Base-by-base conservation (phyloP, 345 rosid genomes). In the Citrus reticulata region DNA sequence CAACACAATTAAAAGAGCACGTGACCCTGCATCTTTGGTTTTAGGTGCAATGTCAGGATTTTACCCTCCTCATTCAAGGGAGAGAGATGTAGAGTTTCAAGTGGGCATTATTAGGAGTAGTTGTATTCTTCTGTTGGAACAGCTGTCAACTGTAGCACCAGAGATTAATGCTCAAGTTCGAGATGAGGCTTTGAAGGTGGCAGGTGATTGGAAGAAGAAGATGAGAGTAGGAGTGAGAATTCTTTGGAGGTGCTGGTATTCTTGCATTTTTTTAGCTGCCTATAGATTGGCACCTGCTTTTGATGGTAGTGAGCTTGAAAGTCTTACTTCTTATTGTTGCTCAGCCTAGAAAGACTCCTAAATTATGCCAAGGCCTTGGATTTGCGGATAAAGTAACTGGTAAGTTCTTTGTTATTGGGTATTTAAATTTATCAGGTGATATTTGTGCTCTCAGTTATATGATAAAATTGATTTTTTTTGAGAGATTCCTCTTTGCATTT, bases 11-110 rank as follows among this genome's bases (percentile, higher is more conserved):
- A 66, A 80, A 30, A 39, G 66, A 25, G 88, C 87, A 40, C 54
- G 83, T 2, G 84, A 90, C 59, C 97, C 97, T 51, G 89, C 46
- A 40, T 40, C 46, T 40, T 40, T 40, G 46, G 46, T 40, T 2
- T 40, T 40, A 9, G 46, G 10, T 40, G 46, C 46, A 9, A 40
- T 40, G 46, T 40, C 46, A 40, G 46, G 46, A 9, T 40, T 40
- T 40, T 40, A 40, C 46, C 46, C 46, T 40, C 3, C 46, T 40
- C 13, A 9, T 9, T 40, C 46, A 40, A 9, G 46, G 1, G 46
- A 40, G 13, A 40, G 46, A 13, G 51, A 46, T 13, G 51, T 46
- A 13, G 51, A 46, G 51, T 46, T 46, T 46, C 51, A 3, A 3
- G 51, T 46, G 51, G 17, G 5, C 5, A 46, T 13, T 46, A 46